Evolutionary conservation across 176 grass and related monocot genomes (phyloP), one percentile per base, ranked within the genome.

Genomic region (Triticum monococcum): DNA sequence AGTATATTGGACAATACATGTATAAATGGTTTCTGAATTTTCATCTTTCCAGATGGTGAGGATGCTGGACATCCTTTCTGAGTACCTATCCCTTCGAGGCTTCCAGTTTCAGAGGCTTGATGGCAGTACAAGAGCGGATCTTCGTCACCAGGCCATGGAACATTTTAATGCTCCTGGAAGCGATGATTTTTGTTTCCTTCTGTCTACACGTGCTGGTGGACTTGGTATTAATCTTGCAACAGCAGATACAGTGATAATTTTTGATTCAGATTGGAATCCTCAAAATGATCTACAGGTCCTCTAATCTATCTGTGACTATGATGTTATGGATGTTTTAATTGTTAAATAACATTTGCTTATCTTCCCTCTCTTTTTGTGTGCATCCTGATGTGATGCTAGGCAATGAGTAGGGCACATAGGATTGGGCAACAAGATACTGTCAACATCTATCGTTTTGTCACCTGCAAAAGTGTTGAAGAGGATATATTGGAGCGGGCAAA

Each of bases 201-300:
- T 99, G 25, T 99, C 97, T 40, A 99, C 97, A 77, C 97, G 97
- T 83, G 97, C 97, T 60, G 97, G 97, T 85, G 97, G 97, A 35
- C 94, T 99, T 69, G 97, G 97, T 85, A 99, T 99, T 82, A 99
- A 99, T 96, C 97, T 99, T 81, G 97, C 97, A 72, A 99, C 97
- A 81, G 97, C 97, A 74, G 97, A 99, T 85, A 99, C 97, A 28
- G 97, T 99, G 54, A 99, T 99, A 77, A 94, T 99, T 77, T 99
- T 99, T 28, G 97, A 99, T 76, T 99, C 97, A 60, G 97, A 99
- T 67, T 99, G 97, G 97, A 99, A 99, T 89, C 97, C 97, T 30
- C 97, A 99, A 91, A 99, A 99, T 93, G 97, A 99, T 85, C 83
- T 99, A 50, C 97, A 99, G 97, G 97, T 99, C 18, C 59, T 38